Conservation (phyloP, 805 yeast species). For the Teunomyces atbi region DNA sequence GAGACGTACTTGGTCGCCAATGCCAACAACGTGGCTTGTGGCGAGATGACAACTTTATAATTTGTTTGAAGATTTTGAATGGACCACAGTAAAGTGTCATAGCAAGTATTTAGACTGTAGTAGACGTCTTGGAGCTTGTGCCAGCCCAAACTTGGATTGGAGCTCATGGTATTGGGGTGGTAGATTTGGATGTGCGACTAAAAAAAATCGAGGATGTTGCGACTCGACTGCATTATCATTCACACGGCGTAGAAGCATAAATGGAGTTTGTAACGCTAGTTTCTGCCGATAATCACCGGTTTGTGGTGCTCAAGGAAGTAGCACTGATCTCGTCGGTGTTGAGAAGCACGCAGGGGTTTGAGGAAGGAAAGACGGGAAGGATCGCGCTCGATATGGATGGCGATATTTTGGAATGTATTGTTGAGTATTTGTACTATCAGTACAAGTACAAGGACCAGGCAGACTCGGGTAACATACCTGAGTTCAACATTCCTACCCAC, state of each 20-base stretch:
- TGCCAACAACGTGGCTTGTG: conserved; percentile 57
- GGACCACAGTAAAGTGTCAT: conserved; percentile 51
- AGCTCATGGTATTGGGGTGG: conserved; percentile 9
- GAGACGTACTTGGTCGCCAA: conserved; percentile 37
- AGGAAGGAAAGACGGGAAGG: conserved; percentile 58
- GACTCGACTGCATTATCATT: background rate
- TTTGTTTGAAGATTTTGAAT: conserved; percentile 35
- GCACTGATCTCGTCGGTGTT: conserved; percentile 68
- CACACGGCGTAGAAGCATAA: background rate
- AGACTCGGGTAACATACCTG: conserved; percentile 63
- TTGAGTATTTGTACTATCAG: conserved; percentile 81
- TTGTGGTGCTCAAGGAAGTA: conserved; percentile 64
- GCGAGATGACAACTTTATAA: conserved; percentile 48
- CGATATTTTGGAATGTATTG: conserved; percentile 69
- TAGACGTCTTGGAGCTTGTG: conserved; percentile 71
- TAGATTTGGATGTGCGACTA: background rate
- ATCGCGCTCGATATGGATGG: conserved; percentile 68
- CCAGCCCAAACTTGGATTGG: conserved; percentile 61
- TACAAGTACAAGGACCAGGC: conserved; percentile 58
- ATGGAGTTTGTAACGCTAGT: conserved; percentile 56
- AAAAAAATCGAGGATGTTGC: background rate
- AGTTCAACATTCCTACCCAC: conserved; percentile 89
- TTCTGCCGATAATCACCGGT: conserved; percentile 69
- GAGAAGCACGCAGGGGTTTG: conserved; percentile 49
- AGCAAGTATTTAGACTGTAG: conserved; percentile 62